Evolutionary conservation across 139 green algal genomes (phyloP).

Genomic region (Micractinium conductrix): DNA sequence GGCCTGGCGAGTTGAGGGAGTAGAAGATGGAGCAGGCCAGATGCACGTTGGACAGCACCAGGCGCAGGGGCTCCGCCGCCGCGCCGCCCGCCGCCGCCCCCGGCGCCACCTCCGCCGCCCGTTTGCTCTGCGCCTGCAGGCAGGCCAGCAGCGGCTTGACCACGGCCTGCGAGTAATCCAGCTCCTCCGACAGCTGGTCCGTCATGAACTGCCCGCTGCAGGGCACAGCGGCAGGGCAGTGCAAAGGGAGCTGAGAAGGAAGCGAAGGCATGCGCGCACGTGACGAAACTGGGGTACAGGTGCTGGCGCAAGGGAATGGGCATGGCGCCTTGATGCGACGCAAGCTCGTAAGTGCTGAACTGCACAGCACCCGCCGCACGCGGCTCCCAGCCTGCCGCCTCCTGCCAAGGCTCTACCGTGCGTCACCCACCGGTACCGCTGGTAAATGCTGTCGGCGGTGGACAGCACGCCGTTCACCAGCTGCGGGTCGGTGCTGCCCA

Average conservation of each 20-base stretch:
- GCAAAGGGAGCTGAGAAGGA: neutral
- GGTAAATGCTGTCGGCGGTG: slow-evolving; percentile 97
- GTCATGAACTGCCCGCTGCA: slow-evolving; percentile 69
- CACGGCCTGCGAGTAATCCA: slow-evolving; percentile 87
- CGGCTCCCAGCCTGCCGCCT: too few relatives aligned
- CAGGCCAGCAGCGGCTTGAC: slow-evolving; percentile 66
- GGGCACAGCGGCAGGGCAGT: neutral
- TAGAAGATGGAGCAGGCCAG: slow-evolving; percentile 90
- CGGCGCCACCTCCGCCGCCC: slow-evolving; percentile 29
- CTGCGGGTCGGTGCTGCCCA: slow-evolving; percentile 67
- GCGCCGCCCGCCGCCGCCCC: neutral
- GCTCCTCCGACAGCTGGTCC: slow-evolving; percentile 66
- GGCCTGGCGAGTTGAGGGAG: slow-evolving; percentile 90
- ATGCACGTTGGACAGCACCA: slow-evolving; percentile 71
- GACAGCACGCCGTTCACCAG: slow-evolving; percentile 85
- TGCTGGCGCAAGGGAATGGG: too few relatives aligned
- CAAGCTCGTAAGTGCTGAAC: too few relatives aligned
- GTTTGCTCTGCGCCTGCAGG: slow-evolving; percentile 48
- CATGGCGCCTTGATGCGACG: too few relatives aligned
- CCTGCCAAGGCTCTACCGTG: too few relatives aligned
- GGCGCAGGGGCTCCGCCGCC: slow-evolving; percentile 42
- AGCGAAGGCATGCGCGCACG: too few relatives aligned
- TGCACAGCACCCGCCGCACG: too few relatives aligned
- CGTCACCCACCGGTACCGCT: slow-evolving; percentile 81
- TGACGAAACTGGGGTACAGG: too few relatives aligned